phyloP scores from a whole-genome alignment of 768 basidiomycete genomes.

The Tephrocybe rancida region DNA sequence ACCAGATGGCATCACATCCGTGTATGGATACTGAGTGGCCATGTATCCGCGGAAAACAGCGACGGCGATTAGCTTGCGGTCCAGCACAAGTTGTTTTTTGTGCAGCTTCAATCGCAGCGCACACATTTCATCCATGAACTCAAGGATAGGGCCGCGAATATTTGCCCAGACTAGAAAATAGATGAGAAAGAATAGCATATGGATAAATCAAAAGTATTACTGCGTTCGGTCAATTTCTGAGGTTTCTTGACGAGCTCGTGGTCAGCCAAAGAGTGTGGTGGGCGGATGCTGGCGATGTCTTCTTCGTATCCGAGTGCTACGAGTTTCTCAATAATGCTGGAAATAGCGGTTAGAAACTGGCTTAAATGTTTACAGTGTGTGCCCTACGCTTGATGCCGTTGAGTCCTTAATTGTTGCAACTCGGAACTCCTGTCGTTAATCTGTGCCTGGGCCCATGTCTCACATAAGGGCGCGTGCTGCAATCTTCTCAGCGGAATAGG shows the following conservation, averaged over 20 bases:
- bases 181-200: not conserved
- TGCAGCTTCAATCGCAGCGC: constrained; percentile 46
- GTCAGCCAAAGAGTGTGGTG: constrained; percentile 38
- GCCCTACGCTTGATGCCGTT: constrained; percentile 46
- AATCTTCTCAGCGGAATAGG: not conserved
- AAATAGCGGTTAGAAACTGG: not conserved
- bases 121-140: constrained; percentile 50
- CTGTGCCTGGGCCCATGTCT: constrained; percentile 41
- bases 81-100: constrained; percentile 35
- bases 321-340: constrained; percentile 51
- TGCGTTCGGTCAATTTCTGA: constrained; percentile 48
- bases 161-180: constrained; percentile 48
- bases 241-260: constrained; percentile 52
- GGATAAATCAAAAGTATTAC: constrained; percentile 27
- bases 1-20: constrained; percentile 45
- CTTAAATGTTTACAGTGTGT: not conserved
- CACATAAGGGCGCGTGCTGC: constrained; percentile 44
- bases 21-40: constrained; percentile 38
- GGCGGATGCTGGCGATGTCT: constrained; percentile 43
- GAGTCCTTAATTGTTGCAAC: constrained; percentile 42
- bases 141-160: constrained; percentile 43
- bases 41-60: constrained; percentile 47
- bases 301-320: constrained; percentile 49
- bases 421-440: constrained; percentile 41
- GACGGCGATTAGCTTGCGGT: constrained; percentile 43